Percentiles rank a stretch among this genome's conserved stretches.
phyloP scores from a whole-genome alignment of 2,329 filamentous ascomycete species.

The Metarhizium humberi region DNA sequence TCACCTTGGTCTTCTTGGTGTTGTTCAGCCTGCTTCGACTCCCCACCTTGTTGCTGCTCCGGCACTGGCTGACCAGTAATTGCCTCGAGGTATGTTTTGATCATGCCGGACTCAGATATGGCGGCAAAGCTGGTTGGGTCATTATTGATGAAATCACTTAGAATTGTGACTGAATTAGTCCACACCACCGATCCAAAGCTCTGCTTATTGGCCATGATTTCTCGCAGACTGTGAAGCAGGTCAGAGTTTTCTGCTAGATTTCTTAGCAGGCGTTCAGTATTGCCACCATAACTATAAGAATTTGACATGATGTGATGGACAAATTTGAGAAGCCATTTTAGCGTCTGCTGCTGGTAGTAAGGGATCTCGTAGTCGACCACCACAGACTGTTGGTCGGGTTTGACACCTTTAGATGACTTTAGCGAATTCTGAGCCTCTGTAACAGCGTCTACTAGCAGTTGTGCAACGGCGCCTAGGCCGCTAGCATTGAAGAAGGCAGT shows the following conservation, averaged over 20 bases:
- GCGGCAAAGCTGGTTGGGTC: slow-evolving; percentile 96
- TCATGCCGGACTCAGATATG: slow-evolving; percentile 87
- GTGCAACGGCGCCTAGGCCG: slow-evolving; percentile 84
- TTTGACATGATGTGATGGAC: slow-evolving; percentile 90
- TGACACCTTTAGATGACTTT: slow-evolving; percentile 63
- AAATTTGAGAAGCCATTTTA: slow-evolving; percentile 93
- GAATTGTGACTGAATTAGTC: slow-evolving; percentile 85
- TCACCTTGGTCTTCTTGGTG: slow-evolving; percentile 24
- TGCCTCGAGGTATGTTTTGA: slow-evolving; percentile 75
- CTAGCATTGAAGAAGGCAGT: slow-evolving; percentile 71
- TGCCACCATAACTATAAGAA: slow-evolving; percentile 59
- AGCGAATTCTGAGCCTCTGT: slow-evolving; percentile 57
- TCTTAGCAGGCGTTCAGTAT: slow-evolving; percentile 80
- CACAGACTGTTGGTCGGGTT: slow-evolving; percentile 59
- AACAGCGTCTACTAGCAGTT: slow-evolving; percentile 74
- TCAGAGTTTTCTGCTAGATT: slow-evolving; percentile 92
- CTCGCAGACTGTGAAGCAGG: slow-evolving; percentile 67
- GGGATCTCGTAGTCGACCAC: slow-evolving; percentile 89
- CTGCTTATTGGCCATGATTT: slow-evolving; percentile 70
- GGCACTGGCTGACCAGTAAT: slow-evolving; percentile 51
- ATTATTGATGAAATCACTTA: slow-evolving; percentile 97
- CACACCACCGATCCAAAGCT: slow-evolving; percentile 89
- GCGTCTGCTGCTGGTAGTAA: slow-evolving; percentile 84
- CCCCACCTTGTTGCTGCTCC: slow-evolving; percentile 16
- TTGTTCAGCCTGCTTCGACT: slow-evolving; percentile 19